Evolutionary conservation across 371 early-diverging fungal genomes (phyloP), one percentile per base, ranked within the genome.

Genomic region (Mucor plumbeus): DNA sequence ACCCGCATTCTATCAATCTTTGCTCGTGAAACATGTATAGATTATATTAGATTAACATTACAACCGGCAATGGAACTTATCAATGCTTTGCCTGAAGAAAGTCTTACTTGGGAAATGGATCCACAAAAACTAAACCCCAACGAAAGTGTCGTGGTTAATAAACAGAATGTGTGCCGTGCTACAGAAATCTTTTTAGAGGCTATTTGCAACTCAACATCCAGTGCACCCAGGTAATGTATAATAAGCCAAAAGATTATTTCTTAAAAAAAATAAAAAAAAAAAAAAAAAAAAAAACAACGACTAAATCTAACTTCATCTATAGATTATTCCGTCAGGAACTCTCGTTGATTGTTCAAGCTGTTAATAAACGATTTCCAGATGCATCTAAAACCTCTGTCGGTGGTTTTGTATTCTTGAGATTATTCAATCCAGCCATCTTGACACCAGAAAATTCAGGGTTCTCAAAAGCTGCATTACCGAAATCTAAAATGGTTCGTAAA

Each of bases 351-450:
- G 82, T 89, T 31, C 77, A 84, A 48, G 82, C 92, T 6, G 97
- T 96, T 3, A 87, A 82, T 14, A 78, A 86, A 43, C 83, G 90
- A 31, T 97, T 95, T 78, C 94, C 95, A 0, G 94, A 92, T 44
- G 89, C 94, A 10, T 85, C 82, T 36, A 84, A 87, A 58, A 90
- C 90, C 0, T 93, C 95, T 38, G 94, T 97, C 0, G 96, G 97
- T 62, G 95, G 94, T 0, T 94, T 97, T 71, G 86, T 97, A 40
- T 96, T 97, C 70, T 74, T 97, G 60, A 88, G 98, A 15, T 90
- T 97, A 81, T 85, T 97, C 62, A 93, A 95, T 71, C 98, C 98
- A 0, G 95, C 94, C 2, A 95, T 97, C 60, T 90, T 96, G 6
- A 87, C 95, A 1, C 97, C 97, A 0, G 90, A 89, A 61, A 74